Evolutionary conservation across 768 basidiomycete species (phyloP).

Genomic region (Termitomyces sp.): DNA sequence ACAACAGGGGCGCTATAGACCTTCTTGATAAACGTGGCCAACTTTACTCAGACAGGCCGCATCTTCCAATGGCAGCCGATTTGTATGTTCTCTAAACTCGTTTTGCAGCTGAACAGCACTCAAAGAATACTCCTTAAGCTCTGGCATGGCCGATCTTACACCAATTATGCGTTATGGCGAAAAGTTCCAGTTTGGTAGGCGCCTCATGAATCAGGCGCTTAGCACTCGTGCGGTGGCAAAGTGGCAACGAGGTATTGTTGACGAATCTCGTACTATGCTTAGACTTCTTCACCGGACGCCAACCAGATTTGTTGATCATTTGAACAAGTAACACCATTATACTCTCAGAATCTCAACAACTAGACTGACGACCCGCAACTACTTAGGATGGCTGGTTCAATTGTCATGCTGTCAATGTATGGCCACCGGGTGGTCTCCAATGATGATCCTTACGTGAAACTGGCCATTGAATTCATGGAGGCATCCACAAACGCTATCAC

Average conservation of each 20-base stretch:
- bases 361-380: too few species aligned
- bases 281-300: constrained; percentile 3
- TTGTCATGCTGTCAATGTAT: constrained; percentile 20
- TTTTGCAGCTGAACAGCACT: background rate
- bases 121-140: constrained; percentile 1
- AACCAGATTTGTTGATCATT: constrained; percentile 11
- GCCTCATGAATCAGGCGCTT: constrained; percentile 16
- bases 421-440: constrained; percentile 14
- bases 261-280: constrained; percentile 15
- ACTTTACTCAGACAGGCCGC: constrained; percentile 16
- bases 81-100: constrained; percentile 9
- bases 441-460: constrained; percentile 14
- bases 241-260: constrained; percentile 15
- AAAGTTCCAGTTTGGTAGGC: constrained; percentile 15
- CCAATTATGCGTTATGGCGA: constrained; percentile 17
- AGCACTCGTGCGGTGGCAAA: constrained; percentile 16
- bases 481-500: constrained; percentile 15
- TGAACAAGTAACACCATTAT: constrained; percentile 12
- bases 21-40: constrained; percentile 17
- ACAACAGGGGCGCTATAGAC: constrained; percentile 13
- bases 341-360: background rate
- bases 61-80: constrained; percentile 16
- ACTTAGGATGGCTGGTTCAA: constrained; percentile 17
- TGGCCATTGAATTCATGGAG: constrained; percentile 18
- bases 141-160: constrained; percentile 18